Conservation (phyloP, 1,139 yeast species). For the Suhomyces kunorum region DNA sequence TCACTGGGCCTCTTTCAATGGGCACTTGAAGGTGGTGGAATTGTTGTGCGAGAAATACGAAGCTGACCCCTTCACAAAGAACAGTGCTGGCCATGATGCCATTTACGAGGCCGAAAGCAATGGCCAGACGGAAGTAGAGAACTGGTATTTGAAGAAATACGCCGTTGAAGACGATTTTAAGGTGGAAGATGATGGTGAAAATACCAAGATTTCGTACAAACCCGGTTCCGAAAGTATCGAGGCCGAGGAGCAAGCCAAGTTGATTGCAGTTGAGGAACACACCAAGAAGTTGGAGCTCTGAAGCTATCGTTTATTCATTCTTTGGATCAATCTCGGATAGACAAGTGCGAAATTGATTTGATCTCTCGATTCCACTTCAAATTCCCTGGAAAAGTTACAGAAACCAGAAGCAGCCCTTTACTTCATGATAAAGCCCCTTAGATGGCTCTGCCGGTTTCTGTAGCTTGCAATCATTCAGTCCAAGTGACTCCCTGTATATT, state of each 20-base stretch:
- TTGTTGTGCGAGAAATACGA: constrained; percentile 68
- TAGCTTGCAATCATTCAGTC: neutral
- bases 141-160: constrained; percentile 69
- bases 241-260: constrained; percentile 43
- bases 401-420: neutral
- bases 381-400: too few species aligned
- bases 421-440: too few species aligned
- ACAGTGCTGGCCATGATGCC: constrained; percentile 75
- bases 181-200: constrained; percentile 45
- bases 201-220: constrained; percentile 47
- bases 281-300: constrained; percentile 17
- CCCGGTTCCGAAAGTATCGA: constrained; percentile 53
- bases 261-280: constrained; percentile 17
- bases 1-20: constrained; percentile 94
- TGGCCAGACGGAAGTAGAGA: constrained; percentile 63
- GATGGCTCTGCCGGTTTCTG: neutral
- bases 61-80: constrained; percentile 81
- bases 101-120: constrained; percentile 86
- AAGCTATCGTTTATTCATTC: too few species aligned
- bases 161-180: constrained; percentile 65
- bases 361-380: too few species aligned
- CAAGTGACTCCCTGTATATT: constrained; percentile 8
- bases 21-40: constrained; percentile 73
- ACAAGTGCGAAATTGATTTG: too few species aligned
- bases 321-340: too few species aligned